Base-by-base conservation (phyloP, 768 basidiomycete species). In the Tubosaeta sp. region DNA sequence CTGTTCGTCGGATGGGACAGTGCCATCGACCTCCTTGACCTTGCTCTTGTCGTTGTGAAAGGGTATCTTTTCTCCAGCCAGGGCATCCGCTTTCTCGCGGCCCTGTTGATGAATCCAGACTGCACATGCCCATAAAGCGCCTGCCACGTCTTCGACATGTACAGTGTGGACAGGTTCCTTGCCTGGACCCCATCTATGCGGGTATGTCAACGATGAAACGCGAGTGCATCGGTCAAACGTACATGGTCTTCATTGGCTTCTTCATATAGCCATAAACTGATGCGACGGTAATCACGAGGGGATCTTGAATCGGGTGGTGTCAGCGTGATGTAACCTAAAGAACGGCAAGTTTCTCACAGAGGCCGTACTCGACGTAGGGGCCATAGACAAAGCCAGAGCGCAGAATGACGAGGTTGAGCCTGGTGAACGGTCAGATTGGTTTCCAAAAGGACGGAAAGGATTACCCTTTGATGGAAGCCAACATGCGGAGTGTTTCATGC, bases 161-260 rank as follows among this genome's bases (percentile, higher is more conserved):
- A 91, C 72, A 0, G 88, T 90, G 61, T 92, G 78, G 22, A 81
- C 82, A 11, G 84, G 76, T 54, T 88, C 80, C 67, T 83, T 86
- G 29, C 89, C 87, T 6, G 88, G 88, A 9, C 85, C 80, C 86
- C 88, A 89, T 65, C 89, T 91, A 57, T 1, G 48, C 33, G 52
- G 10, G 33, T 6, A 32, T 35, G 43, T 70, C 33, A 63, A 33
- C 53, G 14, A 16, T 32, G 33, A 22, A 17, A 44, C 11, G 25
- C 31, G 19, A 38, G 60, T 39, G 12, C 37, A n/a, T 17, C 38
- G 48, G 17, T 39, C 32, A 54, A 31, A 60, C 84, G 58, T 60
- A 91, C 88, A 92, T 75, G 10, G 84, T 86, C 66, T 88, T 91
- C 84, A 94, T 88, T 1, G 89, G 88, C 59, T 88, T 84, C 64